phyloP scores from a whole-genome alignment of 257 asterid genomes.

The Perilla frutescens region DNA sequence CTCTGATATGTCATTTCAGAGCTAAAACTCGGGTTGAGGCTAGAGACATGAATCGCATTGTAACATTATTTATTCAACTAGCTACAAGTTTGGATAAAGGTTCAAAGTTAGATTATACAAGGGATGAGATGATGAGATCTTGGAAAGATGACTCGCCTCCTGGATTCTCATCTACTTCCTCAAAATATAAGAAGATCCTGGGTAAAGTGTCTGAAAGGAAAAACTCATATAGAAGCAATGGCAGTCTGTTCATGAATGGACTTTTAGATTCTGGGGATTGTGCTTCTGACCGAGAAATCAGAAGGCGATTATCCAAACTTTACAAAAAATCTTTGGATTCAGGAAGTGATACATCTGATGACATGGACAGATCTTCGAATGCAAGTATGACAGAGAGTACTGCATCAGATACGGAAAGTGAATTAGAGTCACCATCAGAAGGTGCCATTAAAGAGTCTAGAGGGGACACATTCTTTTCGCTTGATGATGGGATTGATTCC shows the following conservation, averaged over 20 bases:
- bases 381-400: conserved; percentile 71
- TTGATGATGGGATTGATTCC: conserved; percentile 84
- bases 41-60: conserved; percentile 67
- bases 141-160: conserved; percentile 83
- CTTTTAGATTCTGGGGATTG: conserved; percentile 72
- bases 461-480: conserved; percentile 56
- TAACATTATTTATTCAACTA: conserved; percentile 74
- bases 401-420: conserved; percentile 92
- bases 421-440: conserved; percentile 62
- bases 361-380: conserved; percentile 70
- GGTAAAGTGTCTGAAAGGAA: conserved; percentile 69
- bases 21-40: conserved; percentile 65
- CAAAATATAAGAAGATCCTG: conserved; percentile 70
- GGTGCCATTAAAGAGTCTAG: conserved; percentile 62
- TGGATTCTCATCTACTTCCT: conserved; percentile 71
- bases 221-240: conserved; percentile 65
- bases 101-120: conserved; percentile 54
- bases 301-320: conserved; percentile 80
- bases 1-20: conserved; percentile 51
- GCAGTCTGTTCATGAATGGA: conserved; percentile 57
- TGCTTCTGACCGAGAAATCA: conserved; percentile 91
- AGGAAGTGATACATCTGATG: conserved; percentile 88
- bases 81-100: conserved; percentile 83
- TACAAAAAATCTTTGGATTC: conserved; percentile 77
- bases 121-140: conserved; percentile 63